phyloP scores from a whole-genome alignment of 352 stramenopile species.

The Phytopythium sindhum region DNA sequence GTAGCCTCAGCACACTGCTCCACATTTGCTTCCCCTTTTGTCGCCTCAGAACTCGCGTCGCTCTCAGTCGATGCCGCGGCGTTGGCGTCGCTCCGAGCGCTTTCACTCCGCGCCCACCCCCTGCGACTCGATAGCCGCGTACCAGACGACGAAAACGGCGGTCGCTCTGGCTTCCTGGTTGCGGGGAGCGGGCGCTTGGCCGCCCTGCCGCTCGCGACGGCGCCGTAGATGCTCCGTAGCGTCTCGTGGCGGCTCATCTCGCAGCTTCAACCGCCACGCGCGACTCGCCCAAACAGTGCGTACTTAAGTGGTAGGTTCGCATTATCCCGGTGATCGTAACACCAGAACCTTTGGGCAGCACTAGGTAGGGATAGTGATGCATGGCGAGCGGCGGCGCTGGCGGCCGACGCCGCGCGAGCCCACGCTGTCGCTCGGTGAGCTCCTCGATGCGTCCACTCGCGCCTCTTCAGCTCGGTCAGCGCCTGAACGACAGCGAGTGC shows the following conservation, averaged over 20 bases:
- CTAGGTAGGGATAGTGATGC: no score
- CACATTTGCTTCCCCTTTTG: neutral
- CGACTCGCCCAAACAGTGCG: neutral
- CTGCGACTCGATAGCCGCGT: neutral
- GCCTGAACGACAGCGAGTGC: neutral
- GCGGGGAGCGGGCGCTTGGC: neutral
- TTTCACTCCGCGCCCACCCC: neutral
- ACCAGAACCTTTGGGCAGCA: neutral
- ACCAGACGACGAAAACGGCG: neutral
- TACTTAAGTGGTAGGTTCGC: neutral
- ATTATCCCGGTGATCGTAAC: neutral
- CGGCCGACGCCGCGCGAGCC: neutral
- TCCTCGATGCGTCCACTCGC: neutral
- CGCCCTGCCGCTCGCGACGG: neutral
- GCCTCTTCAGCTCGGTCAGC: neutral
- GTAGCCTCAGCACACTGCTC: neutral
- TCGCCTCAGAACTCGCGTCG: neutral
- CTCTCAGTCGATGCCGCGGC: neutral
- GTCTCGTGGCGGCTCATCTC: slow-evolving; percentile 27
- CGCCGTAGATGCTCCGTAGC: slow-evolving; percentile 35
- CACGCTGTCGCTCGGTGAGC: slow-evolving; percentile 2
- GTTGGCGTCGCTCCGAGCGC: neutral
- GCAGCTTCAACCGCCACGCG: slow-evolving; percentile 2
- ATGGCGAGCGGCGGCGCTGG: neutral
- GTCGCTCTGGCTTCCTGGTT: slow-evolving; percentile 13